Conservation (phyloP, 768 basidiomycete genomes). For the Cystofilobasidium ferigula region DNA sequence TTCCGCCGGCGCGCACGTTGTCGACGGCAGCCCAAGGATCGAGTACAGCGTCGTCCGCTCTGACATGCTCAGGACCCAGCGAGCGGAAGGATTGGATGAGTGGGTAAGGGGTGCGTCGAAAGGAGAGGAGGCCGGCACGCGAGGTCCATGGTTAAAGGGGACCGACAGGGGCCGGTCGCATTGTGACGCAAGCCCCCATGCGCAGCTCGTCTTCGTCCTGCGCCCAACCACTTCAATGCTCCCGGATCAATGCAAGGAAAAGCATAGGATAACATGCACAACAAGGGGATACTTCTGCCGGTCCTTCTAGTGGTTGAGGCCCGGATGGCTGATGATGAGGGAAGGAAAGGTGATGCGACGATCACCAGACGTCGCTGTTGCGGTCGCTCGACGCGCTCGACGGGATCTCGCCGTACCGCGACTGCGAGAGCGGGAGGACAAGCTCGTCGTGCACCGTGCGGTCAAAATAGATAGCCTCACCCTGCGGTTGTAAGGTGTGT, state of each 20-base stretch:
- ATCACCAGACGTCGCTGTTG: constrained; percentile 15
- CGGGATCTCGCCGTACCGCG: constrained; percentile 32
- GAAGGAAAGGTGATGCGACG: not conserved
- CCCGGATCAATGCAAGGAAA: too few species aligned
- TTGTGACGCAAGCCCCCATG: too few species aligned
- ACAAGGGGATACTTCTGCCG: too few species aligned
- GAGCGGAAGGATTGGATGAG: too few species aligned
- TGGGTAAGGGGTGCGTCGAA: too few species aligned
- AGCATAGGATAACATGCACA: too few species aligned
- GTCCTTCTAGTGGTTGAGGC: not conserved
- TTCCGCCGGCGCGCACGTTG: not conserved
- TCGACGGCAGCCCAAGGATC: not conserved
- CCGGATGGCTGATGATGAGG: not conserved
- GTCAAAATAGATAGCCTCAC: constrained; percentile 39
- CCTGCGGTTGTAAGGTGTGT: constrained; percentile 27
- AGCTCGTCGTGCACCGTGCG: constrained; percentile 38
- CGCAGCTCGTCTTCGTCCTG: too few species aligned
- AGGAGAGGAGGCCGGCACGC: too few species aligned
- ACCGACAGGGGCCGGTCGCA: too few species aligned
- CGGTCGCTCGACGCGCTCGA: constrained; percentile 33
- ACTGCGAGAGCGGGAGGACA: constrained; percentile 35
- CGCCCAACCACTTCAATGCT: too few species aligned
- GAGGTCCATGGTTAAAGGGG: too few species aligned
- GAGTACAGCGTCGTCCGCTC: not conserved
- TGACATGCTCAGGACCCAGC: too few species aligned